These are phyloP conservation scores for Marasmius fiardii DNA, from an alignment of 1,284 basidiomycete species.

Conservation along the genomic window DNA sequence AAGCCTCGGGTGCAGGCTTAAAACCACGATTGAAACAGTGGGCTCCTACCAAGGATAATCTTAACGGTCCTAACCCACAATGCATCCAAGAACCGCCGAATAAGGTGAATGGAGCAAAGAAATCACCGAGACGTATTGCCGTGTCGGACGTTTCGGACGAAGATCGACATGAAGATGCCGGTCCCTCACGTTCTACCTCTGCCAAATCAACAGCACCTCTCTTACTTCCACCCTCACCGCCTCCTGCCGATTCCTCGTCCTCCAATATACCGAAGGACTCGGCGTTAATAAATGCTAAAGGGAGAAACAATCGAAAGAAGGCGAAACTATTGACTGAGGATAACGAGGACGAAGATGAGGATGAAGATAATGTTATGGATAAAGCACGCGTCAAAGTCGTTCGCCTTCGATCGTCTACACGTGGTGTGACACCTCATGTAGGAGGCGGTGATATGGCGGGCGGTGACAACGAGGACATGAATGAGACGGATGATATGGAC, in stretches of 20 bases:
- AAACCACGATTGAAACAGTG: conserved; percentile 1
- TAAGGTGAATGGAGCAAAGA: background rate
- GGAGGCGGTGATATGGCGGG: background rate
- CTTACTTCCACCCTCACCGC: conserved; percentile 61
- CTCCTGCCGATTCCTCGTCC: conserved; percentile 32
- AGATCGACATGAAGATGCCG: background rate
- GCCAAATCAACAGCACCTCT: conserved; percentile 21
- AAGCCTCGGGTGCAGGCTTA: background rate
- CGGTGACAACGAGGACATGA: conserved; percentile 2
- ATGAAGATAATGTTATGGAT: conserved; percentile 24
- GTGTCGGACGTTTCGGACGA: conserved; percentile 10
- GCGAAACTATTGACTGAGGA: conserved; percentile 25
- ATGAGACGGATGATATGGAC: conserved; percentile 29
- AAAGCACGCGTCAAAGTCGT: conserved; percentile 24
- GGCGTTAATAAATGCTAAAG: conserved; percentile 32
- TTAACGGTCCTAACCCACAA: conserved; percentile 1
- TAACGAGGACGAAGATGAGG: conserved; percentile 34
- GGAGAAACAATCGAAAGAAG: conserved; percentile 40
- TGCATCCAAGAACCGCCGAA: background rate
- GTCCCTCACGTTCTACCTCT: conserved; percentile 5
- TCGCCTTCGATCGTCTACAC: conserved; percentile 1
- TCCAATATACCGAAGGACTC: conserved; percentile 14
- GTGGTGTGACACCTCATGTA: background rate
- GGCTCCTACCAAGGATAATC: conserved; percentile 9
- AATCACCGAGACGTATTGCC: conserved; percentile 10